Conservation (phyloP, 2,329 filamentous ascomycete genomes). For the Aspergillus piperis region DNA sequence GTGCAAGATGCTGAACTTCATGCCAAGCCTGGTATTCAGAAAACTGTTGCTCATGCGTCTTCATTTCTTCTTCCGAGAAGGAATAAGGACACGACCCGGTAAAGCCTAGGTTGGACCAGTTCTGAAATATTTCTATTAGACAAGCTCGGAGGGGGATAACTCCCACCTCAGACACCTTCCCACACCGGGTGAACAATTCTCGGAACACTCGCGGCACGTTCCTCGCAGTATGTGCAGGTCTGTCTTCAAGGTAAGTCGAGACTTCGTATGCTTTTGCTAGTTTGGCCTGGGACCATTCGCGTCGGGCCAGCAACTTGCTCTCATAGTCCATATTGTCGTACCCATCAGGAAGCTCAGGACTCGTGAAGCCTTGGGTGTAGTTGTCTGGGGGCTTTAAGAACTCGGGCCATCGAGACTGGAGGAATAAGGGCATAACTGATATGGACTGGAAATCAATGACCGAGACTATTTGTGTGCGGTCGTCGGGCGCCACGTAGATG, state of each 20-base stretch:
- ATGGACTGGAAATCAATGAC: constrained; percentile 31
- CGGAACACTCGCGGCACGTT: constrained; percentile 31
- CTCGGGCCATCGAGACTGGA: constrained; percentile 30
- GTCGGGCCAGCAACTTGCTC: constrained; percentile 15
- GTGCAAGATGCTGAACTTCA: constrained; percentile 27
- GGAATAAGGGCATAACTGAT: constrained; percentile 30
- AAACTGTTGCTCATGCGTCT: constrained; percentile 31
- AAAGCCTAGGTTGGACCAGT: constrained; percentile 31
- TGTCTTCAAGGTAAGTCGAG: constrained; percentile 24
- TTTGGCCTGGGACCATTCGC: constrained; percentile 22
- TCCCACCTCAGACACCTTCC: constrained; percentile 31
- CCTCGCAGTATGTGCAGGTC: constrained; percentile 25
- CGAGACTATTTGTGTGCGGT: constrained; percentile 22
- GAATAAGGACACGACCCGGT: constrained; percentile 29
- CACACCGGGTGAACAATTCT: constrained; percentile 36
- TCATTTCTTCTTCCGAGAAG: constrained; percentile 32
- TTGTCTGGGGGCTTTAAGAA: constrained; percentile 27
- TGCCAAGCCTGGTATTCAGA: constrained; percentile 33
- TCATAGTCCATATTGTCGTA: not conserved
- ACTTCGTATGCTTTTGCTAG: constrained; percentile 36
- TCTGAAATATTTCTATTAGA: constrained; percentile 33
- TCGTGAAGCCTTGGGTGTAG: constrained; percentile 20
- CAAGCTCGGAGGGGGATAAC: constrained; percentile 36
- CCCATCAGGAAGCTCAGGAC: constrained; percentile 7
- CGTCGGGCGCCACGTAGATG: constrained; percentile 31